Evolutionary conservation across 306 rosid genomes (phyloP), one percentile per base, ranked within the genome.

Genomic region (Acacia acuminata): DNA sequence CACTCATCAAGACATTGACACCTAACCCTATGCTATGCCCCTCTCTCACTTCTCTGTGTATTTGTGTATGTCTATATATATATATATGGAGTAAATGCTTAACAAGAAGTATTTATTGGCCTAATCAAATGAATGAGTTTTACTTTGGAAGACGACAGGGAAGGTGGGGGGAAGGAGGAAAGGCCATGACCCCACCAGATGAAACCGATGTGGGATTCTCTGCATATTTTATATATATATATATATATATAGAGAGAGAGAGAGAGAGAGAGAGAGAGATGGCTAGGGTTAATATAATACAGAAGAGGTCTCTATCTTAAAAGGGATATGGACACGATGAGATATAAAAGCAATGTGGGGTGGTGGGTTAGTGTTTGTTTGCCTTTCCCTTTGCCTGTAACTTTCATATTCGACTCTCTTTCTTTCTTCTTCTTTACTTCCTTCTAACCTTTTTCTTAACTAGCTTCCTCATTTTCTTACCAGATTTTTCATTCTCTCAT

Each of bases 181-280:
- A 69, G 82, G 81, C 30, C 22, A 44, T 43, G 92, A 87, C 91
- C 90, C 92, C 88, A 88, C 91, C n/a, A n/a, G n/a, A 84, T 85
- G 85, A 86, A 89, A 85, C 84, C 50, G 94, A 90, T 85, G 87
- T 89, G 92, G 84, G 94, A 93, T 91, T 91, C 93, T 90, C 93
- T 90, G 82, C 81, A 79, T 5, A n/a, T 7, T 63, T 27, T 63
- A 63, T 11, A 27, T 32, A 32, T 32, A 32, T 32, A 32, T 32
- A n/a, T n/a, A n/a, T n/a, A n/a, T n/a, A n/a, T n/a, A n/a, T n/a
- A n/a, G n/a, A n/a, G n/a, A n/a, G n/a, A n/a, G 3, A 30, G 2
- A 30, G 34, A 30, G 3, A 76, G 42, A 50, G 87, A 87, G 79
- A 85, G 91, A 87, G 79, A 85, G 65, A 20, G 61, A 7, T 24